These are phyloP conservation scores for Fomitopsis pinicola DNA, from an alignment of 1,284 basidiomycete species.

Conservation along the genomic window DNA sequence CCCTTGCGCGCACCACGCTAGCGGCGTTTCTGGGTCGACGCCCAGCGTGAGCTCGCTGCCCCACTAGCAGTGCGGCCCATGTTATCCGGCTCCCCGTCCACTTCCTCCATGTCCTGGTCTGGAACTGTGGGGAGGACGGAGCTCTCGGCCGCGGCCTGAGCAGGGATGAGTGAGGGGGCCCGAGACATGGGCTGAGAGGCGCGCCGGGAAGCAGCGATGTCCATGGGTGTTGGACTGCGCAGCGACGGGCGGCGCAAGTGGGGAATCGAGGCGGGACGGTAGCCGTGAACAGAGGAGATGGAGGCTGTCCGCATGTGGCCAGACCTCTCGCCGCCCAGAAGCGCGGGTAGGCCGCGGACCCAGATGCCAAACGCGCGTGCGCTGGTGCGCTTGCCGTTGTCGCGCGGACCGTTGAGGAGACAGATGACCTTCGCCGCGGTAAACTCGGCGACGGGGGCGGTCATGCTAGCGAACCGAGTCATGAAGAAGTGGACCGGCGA, in stretches of 20 bases:
- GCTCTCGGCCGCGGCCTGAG: conserved; percentile 36
- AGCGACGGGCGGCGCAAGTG: conserved; percentile 66
- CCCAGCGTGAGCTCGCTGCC: conserved; percentile 40
- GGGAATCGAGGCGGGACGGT: conserved; percentile 59
- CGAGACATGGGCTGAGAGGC: conserved; percentile 54
- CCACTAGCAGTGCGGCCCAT: conserved; percentile 27
- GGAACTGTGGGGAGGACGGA: conserved; percentile 18
- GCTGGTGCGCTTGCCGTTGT: conserved; percentile 59
- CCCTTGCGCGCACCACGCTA: conserved; percentile 77
- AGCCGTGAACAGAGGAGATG: conserved; percentile 53
- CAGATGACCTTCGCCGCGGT: conserved; percentile 86
- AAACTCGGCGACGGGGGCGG: conserved; percentile 80
- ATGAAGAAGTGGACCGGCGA: conserved; percentile 86
- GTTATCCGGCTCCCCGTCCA: conserved; percentile 33
- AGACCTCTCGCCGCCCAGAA: conserved; percentile 39
- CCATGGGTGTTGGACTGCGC: conserved; percentile 45
- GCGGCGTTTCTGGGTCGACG: conserved; percentile 68
- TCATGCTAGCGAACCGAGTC: conserved; percentile 91
- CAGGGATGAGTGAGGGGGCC: conserved; percentile 53
- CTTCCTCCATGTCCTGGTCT: conserved; percentile 48
- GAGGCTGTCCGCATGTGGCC: conserved; percentile 49
- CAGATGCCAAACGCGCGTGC: conserved; percentile 87
- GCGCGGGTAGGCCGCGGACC: conserved; percentile 75
- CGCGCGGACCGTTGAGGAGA: conserved; percentile 60
- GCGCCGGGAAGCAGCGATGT: conserved; percentile 40